A percentile compares a stretch with the other conserved stretches of the same genome.
Conservation (phyloP, 2,329 filamentous ascomycete genomes). For the Xylaria multiplex region DNA sequence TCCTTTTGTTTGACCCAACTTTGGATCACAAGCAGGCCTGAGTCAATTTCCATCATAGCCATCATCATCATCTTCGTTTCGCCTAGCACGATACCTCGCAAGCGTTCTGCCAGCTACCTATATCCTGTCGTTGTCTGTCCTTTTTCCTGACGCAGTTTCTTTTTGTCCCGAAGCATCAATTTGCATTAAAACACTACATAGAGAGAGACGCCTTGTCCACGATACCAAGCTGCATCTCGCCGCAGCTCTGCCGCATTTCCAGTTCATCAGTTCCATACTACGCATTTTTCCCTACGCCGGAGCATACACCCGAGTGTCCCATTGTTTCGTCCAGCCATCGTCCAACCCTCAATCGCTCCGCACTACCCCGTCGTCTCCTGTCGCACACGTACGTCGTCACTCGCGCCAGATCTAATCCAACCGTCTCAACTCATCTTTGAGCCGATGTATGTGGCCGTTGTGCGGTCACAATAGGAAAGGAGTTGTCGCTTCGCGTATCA, state of each 20-base stretch:
- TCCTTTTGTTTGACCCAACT: slow-evolving; percentile 14
- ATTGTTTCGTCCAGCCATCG: not conserved
- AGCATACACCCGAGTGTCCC: too few species aligned
- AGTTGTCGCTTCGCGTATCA: slow-evolving; percentile 36
- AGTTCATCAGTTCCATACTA: slow-evolving; percentile 19
- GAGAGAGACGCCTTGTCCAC: slow-evolving; percentile 17
- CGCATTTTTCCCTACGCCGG: slow-evolving; percentile 20
- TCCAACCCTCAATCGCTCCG: slow-evolving; percentile 2
- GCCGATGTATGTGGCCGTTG: slow-evolving; percentile 39
- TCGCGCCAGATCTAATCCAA: slow-evolving; percentile 23
- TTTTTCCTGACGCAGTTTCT: slow-evolving; percentile 24
- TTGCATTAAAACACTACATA: slow-evolving; percentile 20
- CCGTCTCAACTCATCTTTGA: slow-evolving; percentile 27
- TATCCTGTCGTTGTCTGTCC: slow-evolving; percentile 28
- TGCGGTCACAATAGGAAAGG: slow-evolving; percentile 41
- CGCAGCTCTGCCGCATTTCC: slow-evolving; percentile 21
- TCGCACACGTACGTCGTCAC: slow-evolving; percentile 38
- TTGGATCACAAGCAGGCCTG: slow-evolving; percentile 16
- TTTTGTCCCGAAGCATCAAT: slow-evolving; percentile 21
- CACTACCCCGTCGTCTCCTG: slow-evolving; percentile 30
- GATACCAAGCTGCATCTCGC: slow-evolving; percentile 19
- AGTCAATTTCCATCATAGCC: slow-evolving; percentile 25
- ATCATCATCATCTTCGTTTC: slow-evolving; percentile 25
- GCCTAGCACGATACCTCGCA: slow-evolving; percentile 25
- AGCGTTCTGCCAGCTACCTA: slow-evolving; percentile 26